Evolutionary conservation across 805 yeast genomes (phyloP).

Genomic region (Candida hungchunana): DNA sequence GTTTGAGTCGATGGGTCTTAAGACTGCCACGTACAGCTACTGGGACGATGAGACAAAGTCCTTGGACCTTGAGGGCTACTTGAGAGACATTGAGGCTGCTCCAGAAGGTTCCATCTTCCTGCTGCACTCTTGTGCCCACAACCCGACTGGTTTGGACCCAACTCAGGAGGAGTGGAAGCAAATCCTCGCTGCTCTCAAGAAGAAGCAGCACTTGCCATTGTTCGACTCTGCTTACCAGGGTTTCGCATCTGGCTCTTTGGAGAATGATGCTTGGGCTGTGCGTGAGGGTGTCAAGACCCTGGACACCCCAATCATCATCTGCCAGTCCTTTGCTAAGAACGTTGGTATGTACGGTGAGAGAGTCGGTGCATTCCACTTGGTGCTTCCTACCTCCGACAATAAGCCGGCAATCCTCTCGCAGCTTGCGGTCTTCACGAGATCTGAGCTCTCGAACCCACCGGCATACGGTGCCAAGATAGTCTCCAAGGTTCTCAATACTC

Average conservation of each 20-base stretch:
- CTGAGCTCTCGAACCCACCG: slow-evolving; percentile 92
- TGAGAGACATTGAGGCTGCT: slow-evolving; percentile 59
- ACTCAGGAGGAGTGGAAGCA: slow-evolving; percentile 72
- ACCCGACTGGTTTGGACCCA: slow-evolving; percentile 97
- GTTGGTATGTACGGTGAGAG: slow-evolving; percentile 98
- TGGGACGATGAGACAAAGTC: slow-evolving; percentile 73
- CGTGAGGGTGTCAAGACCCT: slow-evolving; percentile 48
- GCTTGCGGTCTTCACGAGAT: slow-evolving; percentile 67
- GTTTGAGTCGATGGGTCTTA: slow-evolving; percentile 65
- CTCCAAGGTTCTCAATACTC: slow-evolving; percentile 62
- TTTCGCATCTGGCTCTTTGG: slow-evolving; percentile 85
- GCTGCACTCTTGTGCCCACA: slow-evolving; percentile 95
- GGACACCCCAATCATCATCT: slow-evolving; percentile 61
- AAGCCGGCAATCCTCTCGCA: slow-evolving; percentile 67
- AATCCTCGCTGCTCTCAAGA: slow-evolving; percentile 59
- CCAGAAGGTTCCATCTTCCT: slow-evolving; percentile 74
- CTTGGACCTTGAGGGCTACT: slow-evolving; percentile 66
- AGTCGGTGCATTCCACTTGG: slow-evolving; percentile 86
- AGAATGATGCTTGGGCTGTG: slow-evolving; percentile 78
- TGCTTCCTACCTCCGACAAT: slow-evolving; percentile 43
- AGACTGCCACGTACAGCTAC: slow-evolving; percentile 73
- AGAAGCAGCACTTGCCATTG: slow-evolving; percentile 66
- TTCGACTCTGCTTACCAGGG: slow-evolving; percentile 98
- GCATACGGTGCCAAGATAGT: slow-evolving; percentile 94
- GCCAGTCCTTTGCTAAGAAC: slow-evolving; percentile 96